Percentiles rank a stretch among this genome's conserved stretches.
phyloP scores from a whole-genome alignment of 768 basidiomycete species.

The Serpula lacrymans region DNA sequence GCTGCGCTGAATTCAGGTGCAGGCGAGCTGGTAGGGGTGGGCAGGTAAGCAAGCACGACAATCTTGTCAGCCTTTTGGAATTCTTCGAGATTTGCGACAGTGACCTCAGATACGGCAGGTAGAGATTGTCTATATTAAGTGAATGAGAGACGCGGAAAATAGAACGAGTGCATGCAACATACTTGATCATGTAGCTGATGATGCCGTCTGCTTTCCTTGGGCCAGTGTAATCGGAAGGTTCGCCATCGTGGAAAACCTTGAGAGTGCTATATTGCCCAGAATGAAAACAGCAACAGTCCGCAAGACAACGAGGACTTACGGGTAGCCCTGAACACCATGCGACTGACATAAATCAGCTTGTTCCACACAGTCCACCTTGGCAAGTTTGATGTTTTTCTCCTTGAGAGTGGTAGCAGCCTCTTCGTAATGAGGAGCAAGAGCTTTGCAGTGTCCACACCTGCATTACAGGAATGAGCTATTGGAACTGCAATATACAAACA shows the following conservation, averaged over 20 bases:
- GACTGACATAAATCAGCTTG: slow-evolving; percentile 87
- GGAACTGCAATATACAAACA: not conserved
- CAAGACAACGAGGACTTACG: slow-evolving; percentile 50
- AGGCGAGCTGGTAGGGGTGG: slow-evolving; percentile 67
- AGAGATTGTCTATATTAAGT: slow-evolving; percentile 70
- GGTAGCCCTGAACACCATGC: slow-evolving; percentile 91
- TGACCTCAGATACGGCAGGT: slow-evolving; percentile 87
- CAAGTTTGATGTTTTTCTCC: slow-evolving; percentile 83
- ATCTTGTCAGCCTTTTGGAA: slow-evolving; percentile 89
- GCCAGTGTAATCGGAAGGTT: slow-evolving; percentile 75
- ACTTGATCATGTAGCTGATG: slow-evolving; percentile 96
- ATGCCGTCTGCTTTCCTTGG: slow-evolving; percentile 96
- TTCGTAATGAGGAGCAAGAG: slow-evolving; percentile 90
- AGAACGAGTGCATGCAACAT: slow-evolving; percentile 21
- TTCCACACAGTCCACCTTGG: slow-evolving; percentile 97
- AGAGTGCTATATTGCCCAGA: slow-evolving; percentile 72
- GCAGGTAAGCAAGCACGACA: slow-evolving; percentile 82
- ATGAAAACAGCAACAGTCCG: not conserved
- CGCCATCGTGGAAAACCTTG: slow-evolving; percentile 89
- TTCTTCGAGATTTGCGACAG: slow-evolving; percentile 69
- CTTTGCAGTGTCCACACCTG: slow-evolving; percentile 96
- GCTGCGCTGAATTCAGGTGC: slow-evolving; percentile 71
- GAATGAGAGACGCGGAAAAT: slow-evolving; percentile 6
- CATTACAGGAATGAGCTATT: not conserved
- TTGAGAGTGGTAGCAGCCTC: slow-evolving; percentile 92